Conservation (phyloP, 345 rosid species). For the Adansonia digitata region DNA sequence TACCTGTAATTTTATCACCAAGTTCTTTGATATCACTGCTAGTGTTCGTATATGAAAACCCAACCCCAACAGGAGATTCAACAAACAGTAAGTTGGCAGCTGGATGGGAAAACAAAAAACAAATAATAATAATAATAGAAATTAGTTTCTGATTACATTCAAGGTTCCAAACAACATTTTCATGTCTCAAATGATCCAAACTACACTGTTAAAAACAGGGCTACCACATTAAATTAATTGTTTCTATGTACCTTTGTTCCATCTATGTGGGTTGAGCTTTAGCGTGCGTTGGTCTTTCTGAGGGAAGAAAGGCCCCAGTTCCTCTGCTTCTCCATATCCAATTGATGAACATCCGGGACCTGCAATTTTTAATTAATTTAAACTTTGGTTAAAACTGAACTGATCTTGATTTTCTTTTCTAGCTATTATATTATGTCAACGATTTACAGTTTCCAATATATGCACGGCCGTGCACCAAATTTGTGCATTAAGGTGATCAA, state of each 20-base stretch:
- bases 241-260: conserved; percentile 85
- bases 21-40: conserved; percentile 38
- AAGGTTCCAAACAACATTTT: too few relatives aligned
- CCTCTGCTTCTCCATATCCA: conserved; percentile 75
- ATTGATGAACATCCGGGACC: conserved; percentile 86
- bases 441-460: neutral
- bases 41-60: conserved; percentile 57
- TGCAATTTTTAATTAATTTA: conserved; percentile 13
- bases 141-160: neutral
- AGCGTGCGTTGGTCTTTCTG: conserved; percentile 41
- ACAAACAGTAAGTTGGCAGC: conserved; percentile 62
- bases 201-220: too few relatives aligned
- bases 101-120: conserved; percentile 12
- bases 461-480: neutral
- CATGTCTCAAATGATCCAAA: too few relatives aligned
- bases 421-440: neutral
- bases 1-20: conserved; percentile 57
- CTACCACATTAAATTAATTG: too few relatives aligned
- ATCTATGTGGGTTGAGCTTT: conserved; percentile 51
- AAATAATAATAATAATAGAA: too few relatives aligned
- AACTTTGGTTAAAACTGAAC: neutral
- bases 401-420: neutral
- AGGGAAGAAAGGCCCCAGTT: conserved; percentile 77
- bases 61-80: conserved; percentile 69
- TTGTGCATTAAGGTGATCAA: neutral